Conservation (phyloP, 345 rosid genomes). For the Atalantia buxifolia region DNA sequence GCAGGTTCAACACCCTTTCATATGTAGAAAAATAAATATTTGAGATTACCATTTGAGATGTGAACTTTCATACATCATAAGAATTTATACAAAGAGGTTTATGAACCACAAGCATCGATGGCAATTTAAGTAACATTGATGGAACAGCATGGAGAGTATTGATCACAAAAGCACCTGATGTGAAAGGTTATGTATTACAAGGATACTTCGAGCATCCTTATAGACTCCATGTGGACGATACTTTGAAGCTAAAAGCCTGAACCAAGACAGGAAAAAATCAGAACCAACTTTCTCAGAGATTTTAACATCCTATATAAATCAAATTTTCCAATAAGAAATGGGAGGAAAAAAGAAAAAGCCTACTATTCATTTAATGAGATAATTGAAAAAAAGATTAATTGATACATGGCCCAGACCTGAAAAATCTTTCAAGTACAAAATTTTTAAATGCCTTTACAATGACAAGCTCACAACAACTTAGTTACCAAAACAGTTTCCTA, state of each 20-base stretch:
- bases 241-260: constrained; percentile 87
- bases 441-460: neutral
- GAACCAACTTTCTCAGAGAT: neutral
- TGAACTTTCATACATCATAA: neutral
- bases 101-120: neutral
- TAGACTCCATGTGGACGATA: constrained; percentile 85
- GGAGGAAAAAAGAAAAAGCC: too few relatives aligned
- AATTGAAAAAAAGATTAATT: neutral
- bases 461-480: neutral
- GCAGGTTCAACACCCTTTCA: constrained; percentile 96
- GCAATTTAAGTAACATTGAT: neutral
- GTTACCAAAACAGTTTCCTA: neutral
- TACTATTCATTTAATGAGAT: neutral
- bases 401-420: neutral
- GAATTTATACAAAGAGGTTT: neutral
- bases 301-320: neutral
- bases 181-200: constrained; percentile 87
- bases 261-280: neutral
- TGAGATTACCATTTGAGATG: constrained; percentile 4
- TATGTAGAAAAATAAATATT: neutral
- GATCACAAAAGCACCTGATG: constrained; percentile 63
- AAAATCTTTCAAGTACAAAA: neutral
- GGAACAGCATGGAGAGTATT: constrained; percentile 1
- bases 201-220: constrained; percentile 81
- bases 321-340: neutral